Percentiles rank a stretch among this genome's conserved stretches.
Conservation (phyloP, 2,329 filamentous ascomycete genomes). For the Bisporella sp. region DNA sequence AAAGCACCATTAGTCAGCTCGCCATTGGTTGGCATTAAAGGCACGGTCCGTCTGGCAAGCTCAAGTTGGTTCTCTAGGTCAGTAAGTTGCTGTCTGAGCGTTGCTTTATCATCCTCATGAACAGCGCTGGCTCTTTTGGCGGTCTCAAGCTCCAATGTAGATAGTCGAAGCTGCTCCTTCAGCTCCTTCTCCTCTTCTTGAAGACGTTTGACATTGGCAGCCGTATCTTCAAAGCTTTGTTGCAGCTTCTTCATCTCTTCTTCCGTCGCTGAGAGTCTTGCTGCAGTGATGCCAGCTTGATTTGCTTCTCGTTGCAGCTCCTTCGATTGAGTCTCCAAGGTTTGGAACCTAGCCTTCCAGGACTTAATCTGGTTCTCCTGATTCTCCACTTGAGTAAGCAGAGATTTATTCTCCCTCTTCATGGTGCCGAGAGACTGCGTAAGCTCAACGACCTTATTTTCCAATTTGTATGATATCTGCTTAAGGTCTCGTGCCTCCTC, state of each 20-base stretch:
- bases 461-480: constrained; percentile 98
- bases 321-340: constrained; percentile 81
- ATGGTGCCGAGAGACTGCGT: constrained; percentile 88
- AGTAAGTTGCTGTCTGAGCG: constrained; percentile 77
- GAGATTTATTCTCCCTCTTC: constrained; percentile 88
- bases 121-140: constrained; percentile 68
- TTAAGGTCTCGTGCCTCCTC: constrained; percentile 97
- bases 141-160: constrained; percentile 74
- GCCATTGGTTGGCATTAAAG: constrained; percentile 61
- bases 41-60: constrained; percentile 59
- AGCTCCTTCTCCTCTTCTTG: constrained; percentile 89
- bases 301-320: constrained; percentile 96
- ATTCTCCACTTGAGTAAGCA: constrained; percentile 84
- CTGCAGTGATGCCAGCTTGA: constrained; percentile 91
- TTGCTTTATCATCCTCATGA: constrained; percentile 79
- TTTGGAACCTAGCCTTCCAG: constrained; percentile 88
- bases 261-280: constrained; percentile 84
- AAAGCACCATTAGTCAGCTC: constrained; percentile 59
- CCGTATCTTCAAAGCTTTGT: constrained; percentile 81
- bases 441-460: constrained; percentile 98
- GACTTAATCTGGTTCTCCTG: constrained; percentile 95
- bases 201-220: constrained; percentile 82
- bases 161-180: constrained; percentile 71
- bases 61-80: constrained; percentile 92
- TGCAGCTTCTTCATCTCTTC: constrained; percentile 93